These are phyloP conservation scores for Camillea tinctor DNA, from an alignment of 2,329 filamentous ascomycete species.

Conservation along the genomic window DNA sequence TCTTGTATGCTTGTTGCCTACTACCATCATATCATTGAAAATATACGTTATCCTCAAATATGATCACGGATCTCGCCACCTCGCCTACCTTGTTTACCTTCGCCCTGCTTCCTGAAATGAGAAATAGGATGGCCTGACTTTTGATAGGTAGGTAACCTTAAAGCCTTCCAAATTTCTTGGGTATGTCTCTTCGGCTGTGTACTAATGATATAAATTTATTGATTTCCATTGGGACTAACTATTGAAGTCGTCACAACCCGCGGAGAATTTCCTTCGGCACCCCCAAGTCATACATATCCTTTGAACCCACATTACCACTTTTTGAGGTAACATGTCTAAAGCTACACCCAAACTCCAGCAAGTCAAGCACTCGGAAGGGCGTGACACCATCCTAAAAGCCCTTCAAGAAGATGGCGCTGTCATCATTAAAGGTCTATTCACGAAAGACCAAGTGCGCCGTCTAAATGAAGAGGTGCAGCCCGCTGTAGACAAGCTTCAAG, in stretches of 20 bases:
- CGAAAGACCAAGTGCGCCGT: slow-evolving; percentile 17
- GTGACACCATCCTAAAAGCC: slow-evolving; percentile 12
- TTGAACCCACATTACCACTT: not conserved
- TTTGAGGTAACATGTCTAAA: slow-evolving; percentile 5
- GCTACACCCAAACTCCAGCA: slow-evolving; percentile 11
- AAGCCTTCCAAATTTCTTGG: not conserved
- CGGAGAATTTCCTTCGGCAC: not conserved
- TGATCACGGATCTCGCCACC: no score
- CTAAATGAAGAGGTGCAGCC: slow-evolving; percentile 27
- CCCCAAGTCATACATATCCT: not conserved
- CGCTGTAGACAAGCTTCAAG: slow-evolving; percentile 14
- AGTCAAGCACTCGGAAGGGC: slow-evolving; percentile 12
- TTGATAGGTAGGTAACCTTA: not conserved
- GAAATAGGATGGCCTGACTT: not conserved
- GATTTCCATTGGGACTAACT: not conserved
- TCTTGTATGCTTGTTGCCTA: no score
- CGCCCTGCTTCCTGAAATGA: not conserved
- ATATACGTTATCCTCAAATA: no score
- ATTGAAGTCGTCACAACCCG: not conserved
- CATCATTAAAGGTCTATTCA: slow-evolving; percentile 28
- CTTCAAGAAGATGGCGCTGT: slow-evolving; percentile 24
- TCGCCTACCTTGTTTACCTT: no score
- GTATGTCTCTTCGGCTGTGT: not conserved
- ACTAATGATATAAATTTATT: not conserved
- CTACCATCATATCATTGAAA: no score